Percentiles rank a stretch among this genome's conserved stretches.
Conservation (phyloP, 148 eudicot genomes). For the Vaccinium vitisidaea region DNA sequence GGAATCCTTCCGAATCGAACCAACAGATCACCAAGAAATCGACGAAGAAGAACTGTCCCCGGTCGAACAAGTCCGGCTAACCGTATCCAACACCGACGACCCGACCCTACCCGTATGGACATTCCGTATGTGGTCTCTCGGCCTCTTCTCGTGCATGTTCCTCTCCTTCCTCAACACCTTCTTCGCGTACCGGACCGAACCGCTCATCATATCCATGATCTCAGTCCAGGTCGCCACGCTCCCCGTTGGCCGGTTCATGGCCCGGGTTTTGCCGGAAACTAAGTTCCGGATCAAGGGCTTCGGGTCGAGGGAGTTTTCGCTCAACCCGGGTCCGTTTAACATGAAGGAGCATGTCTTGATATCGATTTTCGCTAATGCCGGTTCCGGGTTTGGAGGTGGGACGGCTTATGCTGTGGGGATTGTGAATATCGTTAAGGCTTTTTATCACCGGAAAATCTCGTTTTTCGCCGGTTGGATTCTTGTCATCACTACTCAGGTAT, state of each 20-base stretch:
- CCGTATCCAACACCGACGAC: constrained; percentile 40
- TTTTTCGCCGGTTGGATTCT: constrained; percentile 49
- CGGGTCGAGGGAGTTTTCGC: constrained; percentile 27
- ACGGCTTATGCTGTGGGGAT: constrained; percentile 48
- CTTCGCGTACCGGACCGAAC: constrained; percentile 40
- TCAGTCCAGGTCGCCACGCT: constrained; percentile 46
- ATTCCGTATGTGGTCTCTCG: constrained; percentile 47
- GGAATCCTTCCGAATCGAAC: background rate
- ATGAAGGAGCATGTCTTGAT: constrained; percentile 54
- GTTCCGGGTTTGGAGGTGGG: constrained; percentile 39
- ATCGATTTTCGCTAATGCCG: constrained; percentile 51
- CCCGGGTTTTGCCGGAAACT: constrained; percentile 27
- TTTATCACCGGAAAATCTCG: constrained; percentile 37
- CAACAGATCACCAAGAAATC: background rate
- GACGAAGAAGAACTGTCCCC: constrained; percentile 34
- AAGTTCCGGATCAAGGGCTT: constrained; percentile 30
- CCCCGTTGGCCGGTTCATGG: constrained; percentile 49
- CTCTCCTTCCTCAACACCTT: constrained; percentile 47
- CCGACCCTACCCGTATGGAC: constrained; percentile 51
- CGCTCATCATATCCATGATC: constrained; percentile 36
- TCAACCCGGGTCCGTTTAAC: constrained; percentile 58
- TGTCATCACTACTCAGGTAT: constrained; percentile 54
- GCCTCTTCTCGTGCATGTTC: constrained; percentile 32
- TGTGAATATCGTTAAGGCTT: constrained; percentile 39
- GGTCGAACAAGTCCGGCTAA: constrained; percentile 39